A percentile compares a stretch with the other conserved stretches of the same genome.
phyloP scores from a whole-genome alignment of 225 moss, liverwort and hornwort species.

The Asterella californica region DNA sequence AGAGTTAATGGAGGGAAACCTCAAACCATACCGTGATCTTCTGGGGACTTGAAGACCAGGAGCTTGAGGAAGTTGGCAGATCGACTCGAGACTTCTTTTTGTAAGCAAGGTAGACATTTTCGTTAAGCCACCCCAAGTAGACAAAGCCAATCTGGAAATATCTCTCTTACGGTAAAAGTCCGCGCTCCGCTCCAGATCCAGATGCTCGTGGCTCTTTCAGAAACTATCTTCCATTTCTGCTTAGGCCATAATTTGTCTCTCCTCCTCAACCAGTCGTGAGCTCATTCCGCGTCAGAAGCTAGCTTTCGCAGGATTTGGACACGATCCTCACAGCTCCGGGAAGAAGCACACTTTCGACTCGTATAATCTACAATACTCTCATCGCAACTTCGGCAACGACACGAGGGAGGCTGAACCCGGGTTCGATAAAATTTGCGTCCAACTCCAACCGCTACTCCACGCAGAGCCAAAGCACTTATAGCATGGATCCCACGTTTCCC shows the following conservation, averaged over 20 bases:
- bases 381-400: neutral
- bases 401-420: slow-evolving; percentile 15
- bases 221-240: slow-evolving; percentile 10
- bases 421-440: neutral
- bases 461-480: neutral
- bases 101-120: slow-evolving; percentile 18
- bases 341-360: neutral
- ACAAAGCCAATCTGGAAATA: too few species aligned
- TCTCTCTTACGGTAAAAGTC: too few species aligned
- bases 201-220: neutral
- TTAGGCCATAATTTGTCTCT: neutral
- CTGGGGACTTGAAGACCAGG: neutral
- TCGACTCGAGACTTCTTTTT: slow-evolving; percentile 9
- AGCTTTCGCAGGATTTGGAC: neutral
- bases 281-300: slow-evolving; percentile 5
- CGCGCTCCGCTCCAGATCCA: slow-evolving; percentile 2
- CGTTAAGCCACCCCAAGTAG: neutral
- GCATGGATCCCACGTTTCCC: neutral
- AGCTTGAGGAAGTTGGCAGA: slow-evolving; percentile 16
- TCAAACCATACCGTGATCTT: neutral
- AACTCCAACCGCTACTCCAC: slow-evolving; percentile 4
- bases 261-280: neutral
- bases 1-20: neutral
- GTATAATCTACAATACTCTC: neutral
- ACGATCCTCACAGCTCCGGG: neutral